phyloP scores from a whole-genome alignment of 306 rosid genomes.

The Rosa rugosa region DNA sequence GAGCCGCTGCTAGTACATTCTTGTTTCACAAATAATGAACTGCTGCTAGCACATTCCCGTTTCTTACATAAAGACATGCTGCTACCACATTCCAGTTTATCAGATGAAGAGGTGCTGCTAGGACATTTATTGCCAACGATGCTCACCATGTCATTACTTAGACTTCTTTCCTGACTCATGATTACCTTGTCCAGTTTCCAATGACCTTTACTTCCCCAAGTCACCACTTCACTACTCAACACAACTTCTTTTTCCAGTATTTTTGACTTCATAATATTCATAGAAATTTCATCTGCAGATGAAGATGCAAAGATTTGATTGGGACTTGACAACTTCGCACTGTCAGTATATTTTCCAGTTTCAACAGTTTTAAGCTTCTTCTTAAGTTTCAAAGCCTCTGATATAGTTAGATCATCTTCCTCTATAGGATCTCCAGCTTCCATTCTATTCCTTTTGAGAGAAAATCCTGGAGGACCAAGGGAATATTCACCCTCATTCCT shows the following conservation, averaged over 20 bases:
- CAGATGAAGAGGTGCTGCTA: not conserved
- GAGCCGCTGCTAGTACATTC: not conserved
- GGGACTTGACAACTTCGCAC: not conserved
- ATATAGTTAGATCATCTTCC: not conserved
- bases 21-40: not conserved
- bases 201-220: not conserved
- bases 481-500: not conserved
- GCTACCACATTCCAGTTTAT: not conserved
- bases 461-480: slow-evolving; percentile 12
- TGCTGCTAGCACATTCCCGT: not conserved
- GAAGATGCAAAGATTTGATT: not conserved
- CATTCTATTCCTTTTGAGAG: not conserved
- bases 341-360: not conserved
- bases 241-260: not conserved
- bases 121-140: not conserved
- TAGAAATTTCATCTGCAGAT: not conserved
- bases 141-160: not conserved
- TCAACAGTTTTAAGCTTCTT: not conserved
- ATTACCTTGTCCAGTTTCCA: not conserved
- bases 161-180: not conserved
- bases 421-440: not conserved
- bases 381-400: not conserved
- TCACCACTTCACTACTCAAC: not conserved
- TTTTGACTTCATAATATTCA: not conserved
- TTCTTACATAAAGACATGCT: not conserved